phyloP scores from a whole-genome alignment of 1,139 yeast genomes.

The Lodderomyces oxycetoniae region DNA sequence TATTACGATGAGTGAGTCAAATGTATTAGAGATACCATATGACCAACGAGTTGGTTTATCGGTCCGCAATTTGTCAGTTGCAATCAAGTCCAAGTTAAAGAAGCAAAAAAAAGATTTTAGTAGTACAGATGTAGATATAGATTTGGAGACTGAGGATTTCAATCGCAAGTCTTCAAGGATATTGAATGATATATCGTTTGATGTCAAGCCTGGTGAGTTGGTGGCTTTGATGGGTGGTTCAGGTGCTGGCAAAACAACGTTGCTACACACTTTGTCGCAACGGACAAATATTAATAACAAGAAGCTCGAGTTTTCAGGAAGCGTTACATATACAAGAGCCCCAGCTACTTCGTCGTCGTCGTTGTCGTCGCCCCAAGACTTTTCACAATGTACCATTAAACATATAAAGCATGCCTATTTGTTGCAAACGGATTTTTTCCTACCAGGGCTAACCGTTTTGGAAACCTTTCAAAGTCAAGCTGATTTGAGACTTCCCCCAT shows the following conservation, averaged over 20 bases:
- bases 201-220: conserved; percentile 47
- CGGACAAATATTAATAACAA: conserved; percentile 41
- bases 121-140: neutral
- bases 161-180: conserved; percentile 16
- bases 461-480: conserved; percentile 72
- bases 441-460: conserved; percentile 65
- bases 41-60: conserved; percentile 25
- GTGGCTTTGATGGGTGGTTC: conserved; percentile 82
- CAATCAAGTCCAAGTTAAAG: conserved; percentile 18
- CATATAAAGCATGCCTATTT: conserved; percentile 59
- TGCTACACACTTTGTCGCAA: conserved; percentile 67
- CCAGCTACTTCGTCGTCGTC: too few species aligned
- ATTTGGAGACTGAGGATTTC: conserved; percentile 4
- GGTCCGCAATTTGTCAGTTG: conserved; percentile 28
- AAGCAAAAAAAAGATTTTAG: conserved; percentile 3
- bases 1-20: conserved; percentile 6
- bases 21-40: conserved; percentile 19
- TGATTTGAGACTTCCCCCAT: conserved; percentile 53
- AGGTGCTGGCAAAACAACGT: conserved; percentile 83
- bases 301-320: conserved; percentile 30
- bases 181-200: conserved; percentile 47
- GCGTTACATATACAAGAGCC: conserved; percentile 18
- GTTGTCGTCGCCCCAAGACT: too few species aligned
- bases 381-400: too few species aligned
- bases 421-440: conserved; percentile 69